phyloP scores from a whole-genome alignment of 148 eudicot genomes.

The Spergularia bocconei region DNA sequence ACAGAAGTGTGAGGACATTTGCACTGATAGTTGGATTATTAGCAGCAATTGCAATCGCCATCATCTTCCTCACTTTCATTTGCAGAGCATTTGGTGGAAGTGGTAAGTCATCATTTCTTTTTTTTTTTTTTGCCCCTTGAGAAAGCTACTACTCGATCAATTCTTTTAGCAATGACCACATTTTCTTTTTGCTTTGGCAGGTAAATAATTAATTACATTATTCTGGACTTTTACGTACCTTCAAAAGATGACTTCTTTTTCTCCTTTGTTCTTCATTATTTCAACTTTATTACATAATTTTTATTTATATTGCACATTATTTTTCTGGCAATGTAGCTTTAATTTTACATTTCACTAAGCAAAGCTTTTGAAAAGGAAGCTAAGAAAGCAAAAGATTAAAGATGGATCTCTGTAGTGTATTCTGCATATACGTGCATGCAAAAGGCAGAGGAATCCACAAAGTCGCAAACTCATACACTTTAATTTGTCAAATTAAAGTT shows the following conservation, averaged over 20 bases:
- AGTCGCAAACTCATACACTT: background rate
- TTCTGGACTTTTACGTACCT: conserved; percentile 9
- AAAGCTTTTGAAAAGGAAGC: conserved; percentile 29
- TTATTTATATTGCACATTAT: conserved; percentile 7
- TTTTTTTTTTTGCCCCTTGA: background rate
- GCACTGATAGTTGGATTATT: conserved; percentile 37
- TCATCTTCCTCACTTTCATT: conserved; percentile 46
- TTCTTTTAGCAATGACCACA: background rate
- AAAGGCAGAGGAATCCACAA: conserved; percentile 25
- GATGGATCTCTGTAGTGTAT: conserved; percentile 14
- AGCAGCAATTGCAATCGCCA: conserved; percentile 37
- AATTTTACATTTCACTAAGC: conserved; percentile 24
- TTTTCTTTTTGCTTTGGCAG: conserved; percentile 22
- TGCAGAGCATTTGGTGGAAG: conserved; percentile 44
- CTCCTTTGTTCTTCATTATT: conserved; percentile 15
- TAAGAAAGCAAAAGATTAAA: conserved; percentile 22
- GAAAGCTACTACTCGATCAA: no score
- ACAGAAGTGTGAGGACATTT: conserved; percentile 36
- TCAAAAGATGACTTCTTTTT: conserved; percentile 21
- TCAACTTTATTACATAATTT: conserved; percentile 24
- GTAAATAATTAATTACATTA: conserved; percentile 30
- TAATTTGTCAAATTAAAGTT: conserved; percentile 21
- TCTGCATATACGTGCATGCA: conserved; percentile 36
- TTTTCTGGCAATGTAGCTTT: conserved; percentile 13
- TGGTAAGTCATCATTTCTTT: conserved; percentile 22